Evolutionary conservation across 169 alveolate species (phyloP), one percentile per base, ranked within the genome.

Genomic region (Plasmodium ovale): DNA sequence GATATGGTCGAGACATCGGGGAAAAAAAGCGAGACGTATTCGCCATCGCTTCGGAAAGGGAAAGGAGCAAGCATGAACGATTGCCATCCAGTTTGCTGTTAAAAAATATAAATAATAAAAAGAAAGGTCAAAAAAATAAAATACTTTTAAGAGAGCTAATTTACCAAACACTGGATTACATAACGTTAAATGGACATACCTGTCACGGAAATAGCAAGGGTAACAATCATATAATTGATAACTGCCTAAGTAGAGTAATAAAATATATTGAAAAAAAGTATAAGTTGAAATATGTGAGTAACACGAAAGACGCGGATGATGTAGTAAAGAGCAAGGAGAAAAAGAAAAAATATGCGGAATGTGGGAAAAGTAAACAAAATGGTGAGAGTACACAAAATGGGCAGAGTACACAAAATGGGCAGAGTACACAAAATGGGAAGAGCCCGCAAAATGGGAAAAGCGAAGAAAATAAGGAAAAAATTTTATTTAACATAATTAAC

Each of bases 81-180:
- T 51, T 35, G n/a, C 25, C 67, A 23, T 25, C 25, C 27, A 70
- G 7, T 77, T 54, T 77, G 14, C 62, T 77, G 47, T 64, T 77
- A 77, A 77, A 64, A 77, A 65, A 79, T 65, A 29, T 79, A 64
- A 64, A 65, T 29, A 65, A 49, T 19, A 37, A 64, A 29, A 67
- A 54, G 19, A 33, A 64, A 56, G 19, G 59, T 7, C n/a, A 23
- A 4, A 19, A 49, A 49, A 79, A 79, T 21, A 79, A 79, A 56
- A 23, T 79, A 65, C 10, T 79, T 21, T 65, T 79, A 79, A 47
- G 47, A 14, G 89, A 79, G 56, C 39, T 79, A 19, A 29, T 65
- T 27, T 79, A 79, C 29, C 89, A 79, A 25, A 16, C 65, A 12
- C 35, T 79, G 33, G 89, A 79, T 27, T 79, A 79, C 65, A 29